phyloP scores from a whole-genome alignment of 164 flowering plant species.

The Sextonia rubra region DNA sequence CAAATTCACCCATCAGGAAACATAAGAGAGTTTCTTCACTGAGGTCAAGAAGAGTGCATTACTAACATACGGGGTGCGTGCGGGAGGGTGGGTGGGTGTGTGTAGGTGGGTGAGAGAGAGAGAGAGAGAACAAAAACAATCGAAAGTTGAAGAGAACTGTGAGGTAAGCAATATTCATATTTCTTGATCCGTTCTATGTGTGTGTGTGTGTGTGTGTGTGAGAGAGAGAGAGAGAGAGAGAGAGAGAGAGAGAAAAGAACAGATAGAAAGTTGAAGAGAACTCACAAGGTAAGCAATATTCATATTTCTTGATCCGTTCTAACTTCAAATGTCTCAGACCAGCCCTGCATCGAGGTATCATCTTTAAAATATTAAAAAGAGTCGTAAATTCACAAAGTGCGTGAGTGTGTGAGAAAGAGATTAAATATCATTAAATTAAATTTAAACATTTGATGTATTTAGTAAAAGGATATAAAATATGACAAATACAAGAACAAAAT shows the following conservation, averaged over 20 bases:
- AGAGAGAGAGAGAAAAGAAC: not conserved
- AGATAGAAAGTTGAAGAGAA: conserved; percentile 7
- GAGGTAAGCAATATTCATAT: conserved; percentile 88
- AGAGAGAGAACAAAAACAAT: not conserved
- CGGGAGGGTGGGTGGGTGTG: too few relatives aligned
- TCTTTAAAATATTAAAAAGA: too few relatives aligned
- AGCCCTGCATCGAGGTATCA: conserved; percentile 44
- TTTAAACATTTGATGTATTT: too few relatives aligned
- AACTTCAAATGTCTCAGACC: conserved; percentile 75
- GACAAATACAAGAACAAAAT: too few relatives aligned
- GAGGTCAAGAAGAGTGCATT: not conserved
- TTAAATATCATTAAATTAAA: too few relatives aligned
- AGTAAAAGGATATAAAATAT: too few relatives aligned
- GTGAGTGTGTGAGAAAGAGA: too few relatives aligned
- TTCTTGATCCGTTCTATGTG: conserved; percentile 78
- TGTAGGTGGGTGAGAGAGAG: too few relatives aligned
- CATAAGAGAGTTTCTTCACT: conserved; percentile 1
- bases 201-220: too few relatives aligned
- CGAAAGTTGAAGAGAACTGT: not conserved
- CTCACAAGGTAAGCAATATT: conserved; percentile 94
- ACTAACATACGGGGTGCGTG: too few relatives aligned
- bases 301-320: conserved; percentile 80
- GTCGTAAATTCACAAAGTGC: too few relatives aligned
- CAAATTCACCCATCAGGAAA: not conserved
- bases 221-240: too few relatives aligned